Evolutionary conservation across 108 stramenopile genomes (phyloP).

Genomic region (Skeletonema potamos): DNA sequence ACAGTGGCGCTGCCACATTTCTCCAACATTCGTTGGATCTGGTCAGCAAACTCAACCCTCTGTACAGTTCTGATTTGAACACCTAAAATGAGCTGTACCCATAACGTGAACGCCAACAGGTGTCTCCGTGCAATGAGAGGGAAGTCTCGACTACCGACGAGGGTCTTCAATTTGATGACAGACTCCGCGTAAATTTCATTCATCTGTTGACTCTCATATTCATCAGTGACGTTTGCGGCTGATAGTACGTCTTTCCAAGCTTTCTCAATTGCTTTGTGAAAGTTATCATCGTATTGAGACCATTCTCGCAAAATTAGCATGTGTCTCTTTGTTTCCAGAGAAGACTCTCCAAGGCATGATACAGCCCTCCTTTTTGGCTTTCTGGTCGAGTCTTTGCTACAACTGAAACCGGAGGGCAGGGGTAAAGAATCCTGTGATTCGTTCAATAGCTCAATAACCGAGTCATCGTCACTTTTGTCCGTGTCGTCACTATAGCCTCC

Average conservation of each 20-base stretch:
- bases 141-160: neutral
- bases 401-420: neutral
- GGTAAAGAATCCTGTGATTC: neutral
- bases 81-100: slow-evolving; percentile 31
- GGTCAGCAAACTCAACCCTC: slow-evolving; percentile 17
- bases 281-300: slow-evolving; percentile 14
- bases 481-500: neutral
- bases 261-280: slow-evolving; percentile 25
- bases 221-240: neutral
- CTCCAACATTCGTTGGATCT: neutral
- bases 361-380: neutral
- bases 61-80: slow-evolving; percentile 27
- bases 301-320: slow-evolving; percentile 32
- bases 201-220: neutral
- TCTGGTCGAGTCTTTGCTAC: neutral
- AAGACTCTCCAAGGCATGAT: neutral
- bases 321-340: neutral
- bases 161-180: neutral
- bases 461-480: neutral
- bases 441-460: neutral
- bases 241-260: slow-evolving; percentile 21
- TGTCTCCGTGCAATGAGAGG: slow-evolving; percentile 16
- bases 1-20: neutral
- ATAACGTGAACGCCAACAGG: slow-evolving; percentile 27
- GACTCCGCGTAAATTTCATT: slow-evolving; percentile 11